These are phyloP conservation scores for Graphium sp. DNA, from an alignment of 2,329 filamentous ascomycete species.

Conservation along the genomic window DNA sequence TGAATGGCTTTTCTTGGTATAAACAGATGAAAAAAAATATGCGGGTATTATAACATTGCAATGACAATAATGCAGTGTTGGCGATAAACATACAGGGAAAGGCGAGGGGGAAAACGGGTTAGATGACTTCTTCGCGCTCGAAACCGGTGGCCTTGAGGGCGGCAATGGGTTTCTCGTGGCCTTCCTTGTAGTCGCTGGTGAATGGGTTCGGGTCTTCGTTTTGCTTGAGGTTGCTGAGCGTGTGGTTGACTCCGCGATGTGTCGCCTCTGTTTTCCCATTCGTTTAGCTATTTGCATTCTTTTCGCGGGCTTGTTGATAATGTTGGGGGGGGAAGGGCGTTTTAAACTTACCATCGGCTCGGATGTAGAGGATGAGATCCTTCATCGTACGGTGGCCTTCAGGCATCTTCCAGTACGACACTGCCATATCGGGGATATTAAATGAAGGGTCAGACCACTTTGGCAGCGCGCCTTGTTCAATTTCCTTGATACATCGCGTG, in stretches of 20 bases:
- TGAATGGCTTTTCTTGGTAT: not conserved
- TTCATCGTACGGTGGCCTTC: constrained; percentile 68
- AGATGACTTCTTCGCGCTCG: constrained; percentile 70
- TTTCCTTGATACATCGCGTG: constrained; percentile 71
- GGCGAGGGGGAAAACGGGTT: constrained; percentile 4
- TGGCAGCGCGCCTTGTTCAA: constrained; percentile 71
- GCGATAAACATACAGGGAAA: constrained; percentile 1
- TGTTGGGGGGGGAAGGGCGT: not conserved
- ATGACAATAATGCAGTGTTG: constrained; percentile 2
- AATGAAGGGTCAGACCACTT: constrained; percentile 59
- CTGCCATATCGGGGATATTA: constrained; percentile 69
- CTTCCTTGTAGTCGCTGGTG: constrained; percentile 63
- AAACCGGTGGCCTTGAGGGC: constrained; percentile 54
- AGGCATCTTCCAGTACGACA: constrained; percentile 89
- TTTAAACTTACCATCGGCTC: constrained; percentile 38
- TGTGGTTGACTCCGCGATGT: constrained; percentile 92
- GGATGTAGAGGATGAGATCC: constrained; percentile 75
- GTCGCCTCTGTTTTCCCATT: constrained; percentile 62
- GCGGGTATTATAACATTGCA: too few relatives aligned
- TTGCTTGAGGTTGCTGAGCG: constrained; percentile 74
- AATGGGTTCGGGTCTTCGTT: constrained; percentile 85
- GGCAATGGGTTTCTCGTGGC: constrained; percentile 47
- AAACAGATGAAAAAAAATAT: not conserved
- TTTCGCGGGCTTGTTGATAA: not conserved
- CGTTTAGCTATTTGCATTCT: too few relatives aligned